Evolutionary conservation across 2,329 filamentous ascomycete genomes (phyloP).

Genomic region (Colletotrichum simmondsii): DNA sequence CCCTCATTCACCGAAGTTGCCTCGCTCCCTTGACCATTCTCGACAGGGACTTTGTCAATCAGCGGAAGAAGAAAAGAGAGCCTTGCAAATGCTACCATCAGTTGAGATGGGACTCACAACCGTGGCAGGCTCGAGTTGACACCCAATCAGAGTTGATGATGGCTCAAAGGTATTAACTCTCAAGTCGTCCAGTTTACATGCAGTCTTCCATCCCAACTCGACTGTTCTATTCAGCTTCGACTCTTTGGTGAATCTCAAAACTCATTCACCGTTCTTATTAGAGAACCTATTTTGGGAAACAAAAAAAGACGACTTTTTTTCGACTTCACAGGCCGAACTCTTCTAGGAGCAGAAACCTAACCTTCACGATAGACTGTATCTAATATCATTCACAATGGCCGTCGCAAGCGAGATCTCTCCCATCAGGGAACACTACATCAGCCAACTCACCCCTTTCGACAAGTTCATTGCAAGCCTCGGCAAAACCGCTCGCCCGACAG

Average conservation of each 20-base stretch:
- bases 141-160: background rate
- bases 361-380: background rate
- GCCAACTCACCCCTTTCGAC: slow-evolving; percentile 22
- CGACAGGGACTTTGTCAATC: background rate
- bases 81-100: slow-evolving; percentile 10
- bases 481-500: background rate
- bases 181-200: background rate
- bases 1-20: background rate
- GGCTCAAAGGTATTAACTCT: background rate
- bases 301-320: background rate
- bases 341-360: background rate
- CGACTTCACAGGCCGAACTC: background rate
- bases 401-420: background rate
- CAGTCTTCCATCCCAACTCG: background rate
- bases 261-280: background rate
- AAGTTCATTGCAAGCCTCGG: background rate
- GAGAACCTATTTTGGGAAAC: background rate
- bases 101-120: background rate
- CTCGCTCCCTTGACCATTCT: background rate
- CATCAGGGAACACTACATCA: slow-evolving; percentile 19
- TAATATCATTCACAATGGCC: background rate
- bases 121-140: slow-evolving; percentile 7
- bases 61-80: slow-evolving; percentile 14
- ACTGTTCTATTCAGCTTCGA: background rate
- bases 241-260: background rate